Evolutionary conservation across 306 rosid species (phyloP).

Genomic region (Alnus rubra): DNA sequence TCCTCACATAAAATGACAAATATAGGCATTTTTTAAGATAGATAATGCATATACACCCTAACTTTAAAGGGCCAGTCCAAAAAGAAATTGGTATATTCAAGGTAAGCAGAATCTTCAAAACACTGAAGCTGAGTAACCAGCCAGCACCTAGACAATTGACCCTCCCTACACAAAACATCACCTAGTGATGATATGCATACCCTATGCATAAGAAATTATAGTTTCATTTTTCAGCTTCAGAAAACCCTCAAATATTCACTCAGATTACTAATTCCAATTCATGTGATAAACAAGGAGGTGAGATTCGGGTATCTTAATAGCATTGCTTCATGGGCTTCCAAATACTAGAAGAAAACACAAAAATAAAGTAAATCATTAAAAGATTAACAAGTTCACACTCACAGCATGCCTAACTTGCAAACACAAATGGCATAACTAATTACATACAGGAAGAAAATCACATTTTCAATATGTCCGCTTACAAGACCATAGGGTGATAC

Average conservation of each 20-base stretch:
- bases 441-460: no score
- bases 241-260: background rate
- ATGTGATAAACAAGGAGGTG: background rate
- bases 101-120: background rate
- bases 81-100: background rate
- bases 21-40: background rate
- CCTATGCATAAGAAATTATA: background rate
- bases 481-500: background rate
- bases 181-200: background rate
- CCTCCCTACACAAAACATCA: background rate
- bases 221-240: background rate
- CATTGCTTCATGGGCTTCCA: background rate
- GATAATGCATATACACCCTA: background rate
- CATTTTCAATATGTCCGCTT: background rate
- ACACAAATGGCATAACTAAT: background rate
- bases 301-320: background rate
- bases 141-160: background rate
- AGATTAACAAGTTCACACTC: background rate
- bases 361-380: background rate
- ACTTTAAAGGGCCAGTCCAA: conserved; percentile 13
- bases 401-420: background rate
- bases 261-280: background rate
- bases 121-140: background rate
- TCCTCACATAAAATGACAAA: background rate
- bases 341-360: no score